Evolutionary conservation across 2,329 filamentous ascomycete genomes (phyloP).

Genomic region (Epichloe sibirici): DNA sequence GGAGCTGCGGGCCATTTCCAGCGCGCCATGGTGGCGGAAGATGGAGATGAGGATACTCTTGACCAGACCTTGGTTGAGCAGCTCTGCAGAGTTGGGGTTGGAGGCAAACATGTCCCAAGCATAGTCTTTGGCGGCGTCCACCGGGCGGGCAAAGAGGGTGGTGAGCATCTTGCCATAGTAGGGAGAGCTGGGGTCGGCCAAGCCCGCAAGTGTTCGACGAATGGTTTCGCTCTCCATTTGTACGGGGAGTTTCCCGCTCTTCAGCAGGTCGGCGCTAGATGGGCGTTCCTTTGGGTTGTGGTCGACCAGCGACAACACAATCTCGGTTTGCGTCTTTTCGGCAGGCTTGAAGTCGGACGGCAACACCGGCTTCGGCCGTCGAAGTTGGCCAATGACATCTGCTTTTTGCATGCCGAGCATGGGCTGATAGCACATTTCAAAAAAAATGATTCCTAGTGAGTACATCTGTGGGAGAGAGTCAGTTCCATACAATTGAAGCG

Average conservation of each 20-base stretch:
- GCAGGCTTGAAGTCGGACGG: slow-evolving; percentile 60
- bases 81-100: slow-evolving; percentile 41
- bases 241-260: slow-evolving; percentile 76
- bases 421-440: slow-evolving; percentile 79
- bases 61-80: slow-evolving; percentile 60
- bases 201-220: slow-evolving; percentile 64
- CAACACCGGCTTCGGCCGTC: slow-evolving; percentile 54
- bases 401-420: slow-evolving; percentile 56
- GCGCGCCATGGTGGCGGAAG: slow-evolving; percentile 79
- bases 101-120: slow-evolving; percentile 59
- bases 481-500: background rate
- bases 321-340: slow-evolving; percentile 63
- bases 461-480: slow-evolving; percentile 56
- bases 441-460: slow-evolving; percentile 98
- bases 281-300: slow-evolving; percentile 76
- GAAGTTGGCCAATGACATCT: slow-evolving; percentile 52
- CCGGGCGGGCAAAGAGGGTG: slow-evolving; percentile 66
- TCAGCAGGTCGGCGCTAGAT: slow-evolving; percentile 68
- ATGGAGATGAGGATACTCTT: slow-evolving; percentile 64
- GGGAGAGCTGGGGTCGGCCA: slow-evolving; percentile 72
- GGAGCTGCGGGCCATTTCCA: slow-evolving; percentile 62
- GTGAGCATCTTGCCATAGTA: slow-evolving; percentile 84
- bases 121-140: slow-evolving; percentile 69
- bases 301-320: slow-evolving; percentile 68
- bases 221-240: slow-evolving; percentile 91